A percentile compares a stretch with the other conserved stretches of the same genome.
Conservation (phyloP, 495 filamentous ascomycete genomes). For the Hamigera avellanea region DNA sequence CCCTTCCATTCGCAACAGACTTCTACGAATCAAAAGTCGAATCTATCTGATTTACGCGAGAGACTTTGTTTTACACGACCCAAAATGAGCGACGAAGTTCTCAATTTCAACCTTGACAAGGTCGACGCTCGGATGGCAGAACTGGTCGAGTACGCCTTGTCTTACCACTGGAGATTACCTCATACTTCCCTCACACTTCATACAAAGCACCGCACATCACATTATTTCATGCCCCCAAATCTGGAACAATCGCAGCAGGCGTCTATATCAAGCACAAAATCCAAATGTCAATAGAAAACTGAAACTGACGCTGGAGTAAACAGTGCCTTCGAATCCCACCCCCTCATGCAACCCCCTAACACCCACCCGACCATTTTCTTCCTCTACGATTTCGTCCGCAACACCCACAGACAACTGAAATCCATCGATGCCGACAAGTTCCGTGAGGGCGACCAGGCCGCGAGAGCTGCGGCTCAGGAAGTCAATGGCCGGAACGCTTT, state of each 20-base stretch:
- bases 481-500: conserved; percentile 20
- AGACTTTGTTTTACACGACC: neutral
- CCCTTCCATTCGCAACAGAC: too few species aligned
- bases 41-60: neutral
- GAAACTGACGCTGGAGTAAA: too few species aligned
- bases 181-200: too few species aligned
- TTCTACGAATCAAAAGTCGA: too few species aligned
- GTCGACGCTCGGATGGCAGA: conserved; percentile 15
- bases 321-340: conserved; percentile 21
- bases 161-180: neutral
- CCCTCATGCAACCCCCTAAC: conserved; percentile 15
- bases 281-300: conserved; percentile 4
- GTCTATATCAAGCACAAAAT: neutral
- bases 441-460: conserved; percentile 9
- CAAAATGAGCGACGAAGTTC: neutral
- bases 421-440: conserved; percentile 15
- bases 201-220: conserved; percentile 1
- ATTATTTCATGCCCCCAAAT: neutral
- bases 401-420: conserved; percentile 16
- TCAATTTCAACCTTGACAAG: conserved; percentile 8
- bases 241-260: neutral
- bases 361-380: conserved; percentile 24
- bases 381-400: conserved; percentile 21
- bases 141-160: conserved; percentile 17
- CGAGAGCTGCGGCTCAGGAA: conserved; percentile 10